Conservation (phyloP, 257 asterid genomes). For the Coffea eugenioides region DNA sequence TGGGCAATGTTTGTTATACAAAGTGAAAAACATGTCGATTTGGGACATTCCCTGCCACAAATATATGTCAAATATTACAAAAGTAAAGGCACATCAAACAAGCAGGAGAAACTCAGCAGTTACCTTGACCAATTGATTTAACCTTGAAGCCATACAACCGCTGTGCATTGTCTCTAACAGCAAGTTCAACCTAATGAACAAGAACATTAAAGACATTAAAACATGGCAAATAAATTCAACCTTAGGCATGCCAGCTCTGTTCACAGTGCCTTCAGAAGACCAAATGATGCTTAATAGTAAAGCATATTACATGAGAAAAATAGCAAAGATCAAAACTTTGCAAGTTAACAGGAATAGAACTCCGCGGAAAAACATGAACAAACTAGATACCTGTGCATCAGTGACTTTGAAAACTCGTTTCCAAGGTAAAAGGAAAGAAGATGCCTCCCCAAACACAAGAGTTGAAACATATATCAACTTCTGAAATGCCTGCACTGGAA, state of each 20-base stretch:
- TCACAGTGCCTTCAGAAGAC: not conserved
- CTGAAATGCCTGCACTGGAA: slow-evolving; percentile 98
- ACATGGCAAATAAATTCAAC: not conserved
- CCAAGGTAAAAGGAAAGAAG: slow-evolving; percentile 98
- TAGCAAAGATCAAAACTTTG: not conserved
- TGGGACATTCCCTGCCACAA: not conserved
- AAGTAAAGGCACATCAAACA: not conserved
- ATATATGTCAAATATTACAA: not conserved
- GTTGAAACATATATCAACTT: slow-evolving; percentile 87
- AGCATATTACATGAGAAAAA: not conserved
- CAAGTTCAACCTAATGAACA: slow-evolving; percentile 81
- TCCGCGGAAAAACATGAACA: slow-evolving; percentile 2
- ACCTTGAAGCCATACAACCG: slow-evolving; percentile 74
- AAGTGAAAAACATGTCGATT: not conserved
- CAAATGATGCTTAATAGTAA: not conserved
- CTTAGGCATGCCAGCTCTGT: slow-evolving; percentile 1
- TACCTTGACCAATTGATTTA: slow-evolving; percentile 72
- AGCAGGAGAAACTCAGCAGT: not conserved
- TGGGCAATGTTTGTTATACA: too few relatives aligned
- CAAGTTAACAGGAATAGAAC: not conserved
- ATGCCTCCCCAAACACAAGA: slow-evolving; percentile 93
- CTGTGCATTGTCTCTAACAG: slow-evolving; percentile 90
- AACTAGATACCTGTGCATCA: slow-evolving; percentile 75
- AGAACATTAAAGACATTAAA: slow-evolving; percentile 9
- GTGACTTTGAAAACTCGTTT: slow-evolving; percentile 94